Conservation (phyloP, 2,329 filamentous ascomycete species). For the Arachnopeziza araneosa region DNA sequence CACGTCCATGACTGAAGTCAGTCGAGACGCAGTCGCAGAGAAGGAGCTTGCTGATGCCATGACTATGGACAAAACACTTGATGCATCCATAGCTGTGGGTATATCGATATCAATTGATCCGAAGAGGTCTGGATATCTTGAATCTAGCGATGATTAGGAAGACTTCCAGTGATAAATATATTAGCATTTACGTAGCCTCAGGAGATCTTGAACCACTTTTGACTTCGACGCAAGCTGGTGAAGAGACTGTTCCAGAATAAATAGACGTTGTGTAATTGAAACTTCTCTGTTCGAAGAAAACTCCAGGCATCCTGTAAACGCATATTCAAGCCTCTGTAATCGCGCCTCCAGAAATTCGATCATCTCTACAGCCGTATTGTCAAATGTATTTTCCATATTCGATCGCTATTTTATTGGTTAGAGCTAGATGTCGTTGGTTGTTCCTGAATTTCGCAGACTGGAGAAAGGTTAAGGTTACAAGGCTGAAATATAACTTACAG, state of each 20-base stretch:
- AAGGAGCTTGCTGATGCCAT: constrained; percentile 31
- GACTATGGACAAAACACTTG: constrained; percentile 25
- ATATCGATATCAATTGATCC: constrained; percentile 22
- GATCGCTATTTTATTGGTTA: not conserved
- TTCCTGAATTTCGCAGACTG: not conserved
- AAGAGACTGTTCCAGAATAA: constrained; percentile 19
- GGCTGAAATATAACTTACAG: not conserved
- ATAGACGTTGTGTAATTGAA: constrained; percentile 12
- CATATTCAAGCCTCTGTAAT: constrained; percentile 28
- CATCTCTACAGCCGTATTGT: constrained; percentile 28
- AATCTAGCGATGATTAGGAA: constrained; percentile 22
- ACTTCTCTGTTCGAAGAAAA: constrained; percentile 1
- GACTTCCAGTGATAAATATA: not conserved
- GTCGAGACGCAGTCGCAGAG: constrained; percentile 28
- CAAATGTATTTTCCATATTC: constrained; percentile 27
- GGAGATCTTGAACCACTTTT: constrained; percentile 28
- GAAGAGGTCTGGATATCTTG: constrained; percentile 31
- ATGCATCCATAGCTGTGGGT: constrained; percentile 25
- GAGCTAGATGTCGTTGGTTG: not conserved
- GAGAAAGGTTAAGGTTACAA: not conserved
- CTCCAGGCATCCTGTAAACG: constrained; percentile 21
- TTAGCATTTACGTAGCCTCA: constrained; percentile 26
- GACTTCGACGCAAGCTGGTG: constrained; percentile 28
- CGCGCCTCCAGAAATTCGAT: constrained; percentile 30
- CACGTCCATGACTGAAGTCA: constrained; percentile 30